Evolutionary conservation across 371 early-diverging fungal genomes (phyloP).

Genomic region (Rhizomucor pusillus): DNA sequence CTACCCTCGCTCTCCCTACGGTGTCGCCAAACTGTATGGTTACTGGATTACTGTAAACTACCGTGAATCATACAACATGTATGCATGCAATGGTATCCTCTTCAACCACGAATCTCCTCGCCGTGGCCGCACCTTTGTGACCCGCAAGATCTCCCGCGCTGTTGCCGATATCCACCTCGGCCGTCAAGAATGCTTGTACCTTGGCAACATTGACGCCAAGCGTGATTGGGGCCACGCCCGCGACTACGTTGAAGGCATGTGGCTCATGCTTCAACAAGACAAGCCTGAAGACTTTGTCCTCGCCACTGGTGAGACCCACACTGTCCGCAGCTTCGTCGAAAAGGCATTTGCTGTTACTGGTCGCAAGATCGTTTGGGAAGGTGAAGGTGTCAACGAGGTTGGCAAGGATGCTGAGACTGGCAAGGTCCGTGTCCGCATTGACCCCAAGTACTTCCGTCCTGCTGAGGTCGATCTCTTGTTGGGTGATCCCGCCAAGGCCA

Average conservation of each 20-base stretch:
- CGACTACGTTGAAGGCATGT: constrained; percentile 89
- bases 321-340: constrained; percentile 81
- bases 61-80: constrained; percentile 82
- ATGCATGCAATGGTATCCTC: constrained; percentile 82
- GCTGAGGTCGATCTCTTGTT: constrained; percentile 82
- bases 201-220: constrained; percentile 84
- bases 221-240: constrained; percentile 91
- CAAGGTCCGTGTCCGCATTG: constrained; percentile 67
- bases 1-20: constrained; percentile 86
- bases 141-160: constrained; percentile 81
- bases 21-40: constrained; percentile 82
- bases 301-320: constrained; percentile 84
- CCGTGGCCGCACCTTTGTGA: constrained; percentile 83
- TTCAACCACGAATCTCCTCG: constrained; percentile 89
- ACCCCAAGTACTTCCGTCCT: constrained; percentile 82
- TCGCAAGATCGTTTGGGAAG: constrained; percentile 78
- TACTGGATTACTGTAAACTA: constrained; percentile 85
- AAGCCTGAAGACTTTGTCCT: constrained; percentile 79
- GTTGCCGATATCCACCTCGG: constrained; percentile 78
- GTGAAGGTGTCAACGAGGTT: constrained; percentile 68
- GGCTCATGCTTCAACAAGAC: constrained; percentile 85
- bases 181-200: constrained; percentile 67
- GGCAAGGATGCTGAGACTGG: constrained; percentile 71
- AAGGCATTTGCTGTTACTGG: constrained; percentile 74
- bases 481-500: constrained; percentile 80